phyloP scores from a whole-genome alignment of 768 basidiomycete species.

The Panellus pusillus region DNA sequence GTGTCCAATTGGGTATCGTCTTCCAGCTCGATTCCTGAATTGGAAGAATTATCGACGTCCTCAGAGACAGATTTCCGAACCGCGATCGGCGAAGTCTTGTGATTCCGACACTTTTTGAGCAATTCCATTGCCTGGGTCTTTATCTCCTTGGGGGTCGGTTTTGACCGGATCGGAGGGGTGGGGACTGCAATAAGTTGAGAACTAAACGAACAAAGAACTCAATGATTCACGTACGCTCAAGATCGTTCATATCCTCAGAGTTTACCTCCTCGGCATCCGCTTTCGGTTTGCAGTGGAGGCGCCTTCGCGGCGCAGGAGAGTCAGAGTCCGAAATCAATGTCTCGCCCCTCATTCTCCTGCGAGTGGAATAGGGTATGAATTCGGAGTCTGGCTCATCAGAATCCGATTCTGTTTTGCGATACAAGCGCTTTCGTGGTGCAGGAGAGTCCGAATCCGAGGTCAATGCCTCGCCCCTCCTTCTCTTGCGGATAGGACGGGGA shows the following conservation, averaged over 20 bases:
- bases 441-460: neutral
- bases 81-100: constrained; percentile 2
- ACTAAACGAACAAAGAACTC: neutral
- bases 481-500: too few relatives aligned
- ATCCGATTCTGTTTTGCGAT: too few relatives aligned
- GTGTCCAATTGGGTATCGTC: too few relatives aligned
- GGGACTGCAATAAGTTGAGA: neutral
- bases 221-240: neutral
- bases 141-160: neutral
- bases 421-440: too few relatives aligned
- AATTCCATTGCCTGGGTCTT: neutral
- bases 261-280: neutral
- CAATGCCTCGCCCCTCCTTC: neutral
- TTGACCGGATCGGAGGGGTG: neutral
- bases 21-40: neutral
- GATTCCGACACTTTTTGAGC: neutral
- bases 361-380: too few relatives aligned
- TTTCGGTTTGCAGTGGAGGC: neutral
- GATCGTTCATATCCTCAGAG: constrained; percentile 3
- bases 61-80: neutral
- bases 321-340: neutral
- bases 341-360: neutral
- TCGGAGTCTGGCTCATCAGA: too few relatives aligned
- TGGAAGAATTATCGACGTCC: neutral
- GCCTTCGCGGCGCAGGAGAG: neutral